Percentiles rank a stretch among this genome's conserved stretches.
phyloP scores from a whole-genome alignment of 768 basidiomycete species.

The Pulveroboletus sp. region DNA sequence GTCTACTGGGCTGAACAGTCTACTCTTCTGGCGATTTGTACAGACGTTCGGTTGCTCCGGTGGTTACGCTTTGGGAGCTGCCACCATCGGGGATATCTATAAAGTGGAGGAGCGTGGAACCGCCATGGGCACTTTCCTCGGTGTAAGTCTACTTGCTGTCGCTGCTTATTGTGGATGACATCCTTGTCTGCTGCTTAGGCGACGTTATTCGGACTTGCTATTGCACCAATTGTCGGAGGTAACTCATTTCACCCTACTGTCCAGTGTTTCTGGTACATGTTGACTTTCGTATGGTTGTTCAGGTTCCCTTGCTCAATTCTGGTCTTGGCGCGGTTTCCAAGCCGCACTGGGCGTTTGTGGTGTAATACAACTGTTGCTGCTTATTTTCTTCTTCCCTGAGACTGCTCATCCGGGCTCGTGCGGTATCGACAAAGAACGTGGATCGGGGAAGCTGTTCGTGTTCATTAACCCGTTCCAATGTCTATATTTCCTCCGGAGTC shows the following conservation, averaged over 20 bases:
- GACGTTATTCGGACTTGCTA: slow-evolving; percentile 52
- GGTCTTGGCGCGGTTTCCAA: slow-evolving; percentile 65
- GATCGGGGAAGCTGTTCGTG: slow-evolving; percentile 29
- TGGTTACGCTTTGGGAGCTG: no score
- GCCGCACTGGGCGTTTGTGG: slow-evolving; percentile 38
- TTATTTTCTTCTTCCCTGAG: slow-evolving; percentile 54
- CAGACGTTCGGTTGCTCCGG: no score
- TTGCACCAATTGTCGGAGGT: slow-evolving; percentile 60
- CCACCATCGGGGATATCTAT: no score
- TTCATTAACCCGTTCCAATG: slow-evolving; percentile 58
- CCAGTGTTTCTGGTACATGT: neutral
- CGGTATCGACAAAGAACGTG: slow-evolving; percentile 45
- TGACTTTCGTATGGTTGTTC: neutral
- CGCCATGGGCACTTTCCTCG: slow-evolving; percentile 38
- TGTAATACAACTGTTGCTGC: slow-evolving; percentile 34
- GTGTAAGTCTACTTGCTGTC: slow-evolving; percentile 30
- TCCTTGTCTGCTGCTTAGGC: slow-evolving; percentile 27
- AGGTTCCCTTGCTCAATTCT: slow-evolving; percentile 53
- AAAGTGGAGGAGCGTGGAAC: no score
- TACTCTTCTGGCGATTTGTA: slow-evolving; percentile 49
- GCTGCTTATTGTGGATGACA: neutral
- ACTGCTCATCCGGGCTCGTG: slow-evolving; percentile 57
- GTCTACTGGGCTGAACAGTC: slow-evolving; percentile 35
- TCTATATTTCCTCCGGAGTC: slow-evolving; percentile 50
- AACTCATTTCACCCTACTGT: neutral